A percentile compares a stretch with the other conserved stretches of the same genome.
Evolutionary conservation across 2,329 filamentous ascomycete species (phyloP).

Genomic region (Trichophyton simii): DNA sequence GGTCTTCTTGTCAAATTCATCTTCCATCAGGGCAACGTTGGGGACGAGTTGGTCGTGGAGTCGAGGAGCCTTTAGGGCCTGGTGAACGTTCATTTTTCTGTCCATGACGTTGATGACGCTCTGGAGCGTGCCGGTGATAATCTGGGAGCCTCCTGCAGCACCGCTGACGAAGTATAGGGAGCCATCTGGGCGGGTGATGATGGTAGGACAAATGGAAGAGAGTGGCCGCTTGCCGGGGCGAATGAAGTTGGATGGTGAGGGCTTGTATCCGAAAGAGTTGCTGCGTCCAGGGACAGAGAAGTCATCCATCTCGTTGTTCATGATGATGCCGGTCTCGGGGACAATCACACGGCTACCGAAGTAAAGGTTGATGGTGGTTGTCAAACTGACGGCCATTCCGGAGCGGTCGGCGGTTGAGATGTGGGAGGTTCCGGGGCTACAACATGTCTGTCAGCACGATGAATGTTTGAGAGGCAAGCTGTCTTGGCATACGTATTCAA

Average conservation of each 20-base stretch:
- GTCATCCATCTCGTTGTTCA: slow-evolving; percentile 57
- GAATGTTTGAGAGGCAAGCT: background rate
- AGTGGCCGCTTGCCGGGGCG: slow-evolving; percentile 68
- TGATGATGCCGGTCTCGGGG: slow-evolving; percentile 68
- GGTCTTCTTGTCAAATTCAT: slow-evolving; percentile 51
- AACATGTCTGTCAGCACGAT: background rate
- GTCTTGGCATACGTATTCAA: slow-evolving; percentile 42
- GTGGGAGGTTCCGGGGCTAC: slow-evolving; percentile 41
- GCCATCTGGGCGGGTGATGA: slow-evolving; percentile 55
- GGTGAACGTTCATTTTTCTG: slow-evolving; percentile 44
- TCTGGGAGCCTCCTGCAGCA: slow-evolving; percentile 68
- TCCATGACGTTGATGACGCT: slow-evolving; percentile 62
- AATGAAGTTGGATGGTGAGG: slow-evolving; percentile 69
- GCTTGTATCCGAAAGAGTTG: slow-evolving; percentile 78
- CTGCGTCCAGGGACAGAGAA: slow-evolving; percentile 68
- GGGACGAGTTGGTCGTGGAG: slow-evolving; percentile 76
- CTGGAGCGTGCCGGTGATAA: slow-evolving; percentile 68
- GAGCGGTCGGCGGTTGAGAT: slow-evolving; percentile 53
- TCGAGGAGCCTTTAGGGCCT: slow-evolving; percentile 54
- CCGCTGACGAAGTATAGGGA: slow-evolving; percentile 58
- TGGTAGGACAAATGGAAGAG: slow-evolving; percentile 68
- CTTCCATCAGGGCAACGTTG: slow-evolving; percentile 55
- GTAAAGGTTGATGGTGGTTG: slow-evolving; percentile 76
- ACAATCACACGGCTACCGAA: slow-evolving; percentile 73
- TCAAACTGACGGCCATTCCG: slow-evolving; percentile 67